Conservation (phyloP, 2,329 filamentous ascomycete genomes). For the Aspergillus terreus region DNA sequence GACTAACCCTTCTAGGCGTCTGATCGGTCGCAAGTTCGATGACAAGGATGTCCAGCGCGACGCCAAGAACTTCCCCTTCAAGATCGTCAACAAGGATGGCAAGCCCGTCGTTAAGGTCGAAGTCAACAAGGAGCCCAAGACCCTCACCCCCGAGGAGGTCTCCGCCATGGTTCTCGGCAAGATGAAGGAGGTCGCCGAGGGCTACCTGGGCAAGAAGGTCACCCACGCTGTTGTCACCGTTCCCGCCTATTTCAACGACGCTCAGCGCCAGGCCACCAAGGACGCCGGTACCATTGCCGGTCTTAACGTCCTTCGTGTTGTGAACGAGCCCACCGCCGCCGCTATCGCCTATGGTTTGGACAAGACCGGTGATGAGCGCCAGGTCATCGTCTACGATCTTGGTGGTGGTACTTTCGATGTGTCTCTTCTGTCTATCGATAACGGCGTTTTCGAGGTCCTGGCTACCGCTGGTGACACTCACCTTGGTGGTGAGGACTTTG, state of each 20-base stretch:
- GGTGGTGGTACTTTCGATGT: slow-evolving; percentile 95
- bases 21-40: slow-evolving; percentile 78
- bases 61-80: slow-evolving; percentile 98
- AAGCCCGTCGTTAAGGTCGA: slow-evolving; percentile 79
- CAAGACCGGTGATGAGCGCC: slow-evolving; percentile 77
- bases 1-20: slow-evolving; percentile 52
- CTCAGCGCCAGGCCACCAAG: slow-evolving; percentile 95
- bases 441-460: slow-evolving; percentile 91
- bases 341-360: slow-evolving; percentile 92
- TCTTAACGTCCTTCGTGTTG: slow-evolving; percentile 90
- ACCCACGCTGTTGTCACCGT: slow-evolving; percentile 78
- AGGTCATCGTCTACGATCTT: slow-evolving; percentile 91
- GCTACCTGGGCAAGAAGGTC: slow-evolving; percentile 59
- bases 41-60: slow-evolving; percentile 89
- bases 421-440: slow-evolving; percentile 83
- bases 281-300: slow-evolving; percentile 89
- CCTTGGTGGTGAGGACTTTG: slow-evolving; percentile 97
- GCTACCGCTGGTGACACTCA: slow-evolving; percentile 96
- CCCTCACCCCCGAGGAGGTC: slow-evolving; percentile 64
- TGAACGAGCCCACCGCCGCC: slow-evolving; percentile 94
- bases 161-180: slow-evolving; percentile 64
- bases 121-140: slow-evolving; percentile 56
- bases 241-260: slow-evolving; percentile 97
- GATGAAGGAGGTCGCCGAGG: slow-evolving; percentile 65
- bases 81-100: slow-evolving; percentile 81